Conservation (phyloP, 106 monocot species). For the Dendrobium officinale region DNA sequence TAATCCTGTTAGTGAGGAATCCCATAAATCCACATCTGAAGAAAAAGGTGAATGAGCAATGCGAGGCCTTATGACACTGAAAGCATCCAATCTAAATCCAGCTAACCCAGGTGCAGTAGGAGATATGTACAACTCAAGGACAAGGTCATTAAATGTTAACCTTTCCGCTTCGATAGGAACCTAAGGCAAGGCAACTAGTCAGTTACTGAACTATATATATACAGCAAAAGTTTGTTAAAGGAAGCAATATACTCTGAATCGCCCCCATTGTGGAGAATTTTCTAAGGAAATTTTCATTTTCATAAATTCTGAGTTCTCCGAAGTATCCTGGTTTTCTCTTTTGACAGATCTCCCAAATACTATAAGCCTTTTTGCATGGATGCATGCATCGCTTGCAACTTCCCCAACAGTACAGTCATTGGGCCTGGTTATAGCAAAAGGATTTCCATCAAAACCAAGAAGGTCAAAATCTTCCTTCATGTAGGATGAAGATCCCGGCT, state of each 20-base stretch:
- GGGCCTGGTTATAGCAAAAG: constrained; percentile 18
- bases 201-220: neutral
- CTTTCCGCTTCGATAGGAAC: constrained; percentile 83
- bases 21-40: constrained; percentile 47
- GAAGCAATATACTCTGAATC: constrained; percentile 62
- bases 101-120: constrained; percentile 51
- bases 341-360: constrained; percentile 64
- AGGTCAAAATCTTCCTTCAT: constrained; percentile 53
- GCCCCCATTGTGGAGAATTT: constrained; percentile 55
- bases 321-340: constrained; percentile 30
- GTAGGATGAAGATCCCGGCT: constrained; percentile 27
- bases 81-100: constrained; percentile 88
- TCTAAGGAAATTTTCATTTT: constrained; percentile 56
- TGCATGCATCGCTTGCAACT: constrained; percentile 26
- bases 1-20: constrained; percentile 58
- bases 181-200: constrained; percentile 32
- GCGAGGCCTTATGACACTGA: constrained; percentile 73
- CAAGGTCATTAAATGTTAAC: constrained; percentile 67
- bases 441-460: constrained; percentile 63
- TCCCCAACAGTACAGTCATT: constrained; percentile 13
- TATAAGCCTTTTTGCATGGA: constrained; percentile 87
- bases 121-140: constrained; percentile 67
- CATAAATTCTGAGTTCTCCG: constrained; percentile 45
- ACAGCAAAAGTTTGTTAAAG: neutral
- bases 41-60: constrained; percentile 70